phyloP scores from a whole-genome alignment of 495 filamentous ascomycete genomes.

The Aspergillus cristatus region DNA sequence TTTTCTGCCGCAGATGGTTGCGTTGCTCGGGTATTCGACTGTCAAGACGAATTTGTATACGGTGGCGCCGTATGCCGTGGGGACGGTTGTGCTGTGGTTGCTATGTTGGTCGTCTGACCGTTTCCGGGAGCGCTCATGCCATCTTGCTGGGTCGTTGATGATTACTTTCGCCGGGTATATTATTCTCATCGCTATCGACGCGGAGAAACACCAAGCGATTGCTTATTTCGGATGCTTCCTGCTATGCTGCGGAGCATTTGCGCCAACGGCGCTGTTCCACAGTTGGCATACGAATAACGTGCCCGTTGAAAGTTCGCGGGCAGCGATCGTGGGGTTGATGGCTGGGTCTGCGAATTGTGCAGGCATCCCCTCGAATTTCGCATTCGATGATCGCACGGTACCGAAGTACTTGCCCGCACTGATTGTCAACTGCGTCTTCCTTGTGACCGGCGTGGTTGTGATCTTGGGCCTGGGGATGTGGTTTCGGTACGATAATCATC shows the following conservation, averaged over 20 bases:
- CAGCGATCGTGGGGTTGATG: conserved; percentile 4
- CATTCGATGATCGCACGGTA: conserved; percentile 52
- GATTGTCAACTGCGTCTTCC: conserved; percentile 56
- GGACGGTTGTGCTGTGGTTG: conserved; percentile 50
- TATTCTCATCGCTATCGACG: conserved; percentile 53
- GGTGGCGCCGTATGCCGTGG: conserved; percentile 50
- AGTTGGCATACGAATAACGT: conserved; percentile 61
- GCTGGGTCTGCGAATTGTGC: conserved; percentile 54
- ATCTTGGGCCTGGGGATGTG: conserved; percentile 44
- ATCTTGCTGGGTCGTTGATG: conserved; percentile 48
- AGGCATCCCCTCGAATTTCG: conserved; percentile 56
- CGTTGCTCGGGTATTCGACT: conserved; percentile 40
- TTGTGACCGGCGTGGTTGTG: conserved; percentile 43
- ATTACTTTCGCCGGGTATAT: conserved; percentile 54
- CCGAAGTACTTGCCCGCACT: conserved; percentile 57
- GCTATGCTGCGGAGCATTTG: conserved; percentile 49
- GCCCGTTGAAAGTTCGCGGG: conserved; percentile 51
- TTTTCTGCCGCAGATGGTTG: conserved; percentile 57
- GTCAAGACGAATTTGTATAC: conserved; percentile 60
- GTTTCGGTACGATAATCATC: conserved; percentile 54
- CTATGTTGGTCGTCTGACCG: conserved; percentile 46
- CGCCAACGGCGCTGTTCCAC: conserved; percentile 24
- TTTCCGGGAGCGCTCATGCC: conserved; percentile 3
- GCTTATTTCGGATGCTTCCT: conserved; percentile 59
- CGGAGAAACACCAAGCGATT: conserved; percentile 37